Evolutionary conservation across 352 stramenopile genomes (phyloP), one percentile per base, ranked within the genome.

Genomic region (Globisporangium abappressorium): DNA sequence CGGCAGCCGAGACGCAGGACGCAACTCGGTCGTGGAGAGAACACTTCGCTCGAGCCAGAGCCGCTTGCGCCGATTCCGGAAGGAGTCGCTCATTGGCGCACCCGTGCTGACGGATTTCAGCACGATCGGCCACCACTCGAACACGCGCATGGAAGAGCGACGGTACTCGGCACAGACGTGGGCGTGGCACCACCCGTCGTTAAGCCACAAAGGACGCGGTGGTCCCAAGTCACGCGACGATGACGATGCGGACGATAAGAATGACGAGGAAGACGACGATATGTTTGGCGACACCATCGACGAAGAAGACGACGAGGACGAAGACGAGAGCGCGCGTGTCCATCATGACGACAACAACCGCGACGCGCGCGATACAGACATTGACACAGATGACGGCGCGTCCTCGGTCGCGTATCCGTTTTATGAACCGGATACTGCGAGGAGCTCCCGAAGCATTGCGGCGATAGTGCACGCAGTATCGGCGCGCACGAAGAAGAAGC

Each of bases 91-190:
- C 0, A 82, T 89, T 22, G 80, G 82, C 4, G 82, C 75, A 1
- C 80, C 73, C 9, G 58, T 70, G 1, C 43, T 65, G 11, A 49
- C 64, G 9, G 73, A 80, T 56, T 70, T 70, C 18, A 69, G 49
- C 7, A 75, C 67, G 14, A 75, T 87, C 20, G 82, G 80, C 3
- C 80, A 76, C 33, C 75, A 84, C 58, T 89, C 82, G 0, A 81
- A 84, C 62, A 74, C 79, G 12, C 79, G 82, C 4, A 78, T 89
- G 57, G 77, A 81, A 15, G 74, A 82, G 64, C 76, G 82, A 15
- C 72, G 75, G 9, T 62, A 75, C 41, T 82, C 82, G 5, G 75
- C 82, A 3, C 79, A 87, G 58, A 90, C 82, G 24, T 90, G 82
- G 82, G 71, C 71, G 11, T 90, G 82, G 82, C 57, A 78, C 53